These are phyloP conservation scores for Torulaspora globosa DNA, from an alignment of 1,139 yeast genomes.

Conservation along the genomic window DNA sequence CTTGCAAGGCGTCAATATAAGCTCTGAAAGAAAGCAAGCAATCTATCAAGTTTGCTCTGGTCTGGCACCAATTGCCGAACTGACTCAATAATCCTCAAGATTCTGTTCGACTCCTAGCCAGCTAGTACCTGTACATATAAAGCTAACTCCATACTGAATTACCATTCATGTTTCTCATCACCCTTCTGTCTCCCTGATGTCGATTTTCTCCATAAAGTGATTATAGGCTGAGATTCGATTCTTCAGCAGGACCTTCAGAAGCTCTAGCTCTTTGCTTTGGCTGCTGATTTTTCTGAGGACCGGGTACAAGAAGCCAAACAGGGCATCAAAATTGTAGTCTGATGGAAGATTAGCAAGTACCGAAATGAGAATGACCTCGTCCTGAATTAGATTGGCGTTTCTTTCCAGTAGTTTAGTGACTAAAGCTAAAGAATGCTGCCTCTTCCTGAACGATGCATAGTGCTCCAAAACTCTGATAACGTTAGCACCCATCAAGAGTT, in stretches of 20 bases:
- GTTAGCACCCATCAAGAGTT: conserved; percentile 14
- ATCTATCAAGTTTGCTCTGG: conserved; percentile 35
- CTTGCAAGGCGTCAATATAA: conserved; percentile 21
- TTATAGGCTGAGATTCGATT: conserved; percentile 18
- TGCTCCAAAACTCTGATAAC: conserved; percentile 22
- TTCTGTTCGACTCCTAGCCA: conserved; percentile 1
- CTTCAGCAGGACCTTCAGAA: conserved; percentile 28
- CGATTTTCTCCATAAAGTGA: conserved; percentile 12
- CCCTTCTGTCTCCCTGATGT: conserved; percentile 1
- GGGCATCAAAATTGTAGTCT: conserved; percentile 17
- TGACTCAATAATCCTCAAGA: conserved; percentile 14
- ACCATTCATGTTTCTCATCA: not conserved
- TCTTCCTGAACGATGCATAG: conserved; percentile 17
- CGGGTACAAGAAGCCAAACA: conserved; percentile 19
- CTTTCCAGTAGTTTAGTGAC: conserved; percentile 22
- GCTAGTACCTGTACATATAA: conserved; percentile 7
- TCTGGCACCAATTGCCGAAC: conserved; percentile 27
- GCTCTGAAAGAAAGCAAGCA: conserved; percentile 18
- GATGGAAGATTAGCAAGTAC: conserved; percentile 24
- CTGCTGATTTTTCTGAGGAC: conserved; percentile 17
- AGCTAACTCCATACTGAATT: not conserved
- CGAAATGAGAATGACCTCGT: conserved; percentile 10
- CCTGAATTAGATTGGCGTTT: conserved; percentile 16
- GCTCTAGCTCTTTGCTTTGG: conserved; percentile 13
- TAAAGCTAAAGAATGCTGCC: conserved; percentile 14